A percentile compares a stretch with the other conserved stretches of the same genome.
Evolutionary conservation across 306 rosid species (phyloP).

Genomic region (Cyclanthera cordifolia): DNA sequence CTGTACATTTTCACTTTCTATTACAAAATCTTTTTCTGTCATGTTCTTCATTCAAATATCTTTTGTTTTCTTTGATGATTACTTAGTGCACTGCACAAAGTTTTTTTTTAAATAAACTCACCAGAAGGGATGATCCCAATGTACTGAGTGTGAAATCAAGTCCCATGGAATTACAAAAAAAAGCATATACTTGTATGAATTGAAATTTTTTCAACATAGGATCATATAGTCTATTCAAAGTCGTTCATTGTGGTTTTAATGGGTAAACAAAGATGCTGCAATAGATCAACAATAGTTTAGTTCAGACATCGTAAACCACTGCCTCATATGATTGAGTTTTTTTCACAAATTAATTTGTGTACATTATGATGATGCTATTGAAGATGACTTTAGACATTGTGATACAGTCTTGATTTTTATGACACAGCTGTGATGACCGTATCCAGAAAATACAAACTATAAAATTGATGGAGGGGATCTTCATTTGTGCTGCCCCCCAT

Average conservation of each 20-base stretch:
- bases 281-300: background rate
- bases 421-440: constrained; percentile 79
- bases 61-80: background rate
- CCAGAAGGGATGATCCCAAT: background rate
- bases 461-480: constrained; percentile 97
- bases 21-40: background rate
- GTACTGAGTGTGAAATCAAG: background rate
- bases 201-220: background rate
- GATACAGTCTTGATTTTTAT: constrained; percentile 19
- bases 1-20: background rate
- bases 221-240: background rate
- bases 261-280: background rate
- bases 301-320: too few species aligned
- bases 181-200: background rate
- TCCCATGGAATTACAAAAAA: background rate
- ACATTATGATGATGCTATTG: background rate
- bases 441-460: constrained; percentile 95
- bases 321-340: background rate
- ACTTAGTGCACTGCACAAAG: background rate
- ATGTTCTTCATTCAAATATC: background rate
- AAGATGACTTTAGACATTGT: background rate
- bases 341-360: background rate
- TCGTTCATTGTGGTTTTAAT: background rate
- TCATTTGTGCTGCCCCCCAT: constrained; percentile 93
- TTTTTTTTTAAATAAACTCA: background rate